These are phyloP conservation scores for Entomortierella lignicola DNA, from an alignment of 192 early-diverging fungal genomes.

Conservation along the genomic window DNA sequence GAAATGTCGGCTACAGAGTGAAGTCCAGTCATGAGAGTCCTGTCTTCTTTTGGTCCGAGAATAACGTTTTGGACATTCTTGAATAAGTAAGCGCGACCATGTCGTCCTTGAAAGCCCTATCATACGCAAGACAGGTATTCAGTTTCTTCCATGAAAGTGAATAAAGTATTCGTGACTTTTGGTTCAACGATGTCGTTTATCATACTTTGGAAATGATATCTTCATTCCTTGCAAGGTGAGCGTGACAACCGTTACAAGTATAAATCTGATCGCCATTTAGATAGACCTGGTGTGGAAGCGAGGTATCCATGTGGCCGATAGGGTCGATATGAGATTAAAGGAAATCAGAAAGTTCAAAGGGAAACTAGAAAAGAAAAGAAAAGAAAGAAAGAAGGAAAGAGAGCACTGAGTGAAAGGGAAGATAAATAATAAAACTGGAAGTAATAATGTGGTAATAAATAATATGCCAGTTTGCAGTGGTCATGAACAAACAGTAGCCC, in stretches of 20 bases:
- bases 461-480: too few relatives aligned
- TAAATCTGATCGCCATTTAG: conserved; percentile 60
- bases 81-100: conserved; percentile 68
- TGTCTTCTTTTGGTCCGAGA: conserved; percentile 65
- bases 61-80: conserved; percentile 63
- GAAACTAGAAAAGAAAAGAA: background rate
- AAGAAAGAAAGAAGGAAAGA: conserved; percentile 25
- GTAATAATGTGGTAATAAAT: background rate
- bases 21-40: conserved; percentile 66
- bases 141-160: too few relatives aligned
- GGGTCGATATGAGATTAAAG: too few relatives aligned
- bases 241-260: conserved; percentile 65
- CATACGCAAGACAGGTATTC: too few relatives aligned
- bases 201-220: conserved; percentile 67
- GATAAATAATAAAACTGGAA: conserved; percentile 1
- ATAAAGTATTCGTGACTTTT: too few relatives aligned
- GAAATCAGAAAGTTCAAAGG: background rate
- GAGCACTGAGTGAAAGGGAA: too few relatives aligned
- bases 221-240: conserved; percentile 64
- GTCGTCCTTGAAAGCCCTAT: conserved; percentile 63
- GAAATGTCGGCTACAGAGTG: conserved; percentile 69
- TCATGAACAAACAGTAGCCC: background rate
- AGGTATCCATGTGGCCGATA: conserved; percentile 9
- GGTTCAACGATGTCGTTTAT: background rate
- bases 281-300: conserved; percentile 57